Percentiles rank a stretch among this genome's conserved stretches.
These are phyloP conservation scores for Tetradesmus obliquus DNA, from an alignment of 139 green algal genomes.

Conservation along the genomic window DNA sequence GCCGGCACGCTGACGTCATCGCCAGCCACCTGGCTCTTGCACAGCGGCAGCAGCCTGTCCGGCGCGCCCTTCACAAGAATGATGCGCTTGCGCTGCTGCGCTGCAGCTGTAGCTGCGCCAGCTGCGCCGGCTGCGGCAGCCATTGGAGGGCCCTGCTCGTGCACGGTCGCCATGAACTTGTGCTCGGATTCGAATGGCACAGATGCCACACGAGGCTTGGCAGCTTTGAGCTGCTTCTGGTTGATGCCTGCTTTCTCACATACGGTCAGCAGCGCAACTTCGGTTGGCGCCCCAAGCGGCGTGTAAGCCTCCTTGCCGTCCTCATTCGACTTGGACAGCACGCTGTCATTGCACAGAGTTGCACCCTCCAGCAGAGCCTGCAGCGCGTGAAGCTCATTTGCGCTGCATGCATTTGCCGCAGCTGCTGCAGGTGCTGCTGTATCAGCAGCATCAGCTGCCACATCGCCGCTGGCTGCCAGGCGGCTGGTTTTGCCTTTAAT, in stretches of 20 bases:
- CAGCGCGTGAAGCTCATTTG: not conserved
- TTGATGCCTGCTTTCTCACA: constrained; percentile 48
- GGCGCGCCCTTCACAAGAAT: constrained; percentile 58
- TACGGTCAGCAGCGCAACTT: constrained; percentile 53
- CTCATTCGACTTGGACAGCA: not conserved
- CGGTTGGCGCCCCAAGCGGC: constrained; percentile 44
- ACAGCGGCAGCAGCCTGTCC: constrained; percentile 54
- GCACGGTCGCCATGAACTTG: constrained; percentile 61
- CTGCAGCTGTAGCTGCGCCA: not conserved
- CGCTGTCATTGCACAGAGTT: constrained; percentile 56
- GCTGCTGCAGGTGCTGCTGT: not conserved
- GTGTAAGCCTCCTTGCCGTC: constrained; percentile 13
- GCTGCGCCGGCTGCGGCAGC: not conserved
- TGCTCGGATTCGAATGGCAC: constrained; percentile 58
- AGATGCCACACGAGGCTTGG: constrained; percentile 34
- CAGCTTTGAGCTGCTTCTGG: constrained; percentile 15
- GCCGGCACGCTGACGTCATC: not conserved
- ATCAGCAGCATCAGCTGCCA: not conserved
- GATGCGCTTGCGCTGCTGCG: constrained; percentile 1
- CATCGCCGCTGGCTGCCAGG: not conserved
- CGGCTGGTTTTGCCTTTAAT: not conserved
- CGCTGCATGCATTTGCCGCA: not conserved
- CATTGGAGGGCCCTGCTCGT: constrained; percentile 25
- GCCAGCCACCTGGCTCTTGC: constrained; percentile 27
- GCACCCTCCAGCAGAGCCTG: constrained; percentile 46